phyloP scores from a whole-genome alignment of 2,329 filamentous ascomycete genomes.

The Fusarium subtropicale region DNA sequence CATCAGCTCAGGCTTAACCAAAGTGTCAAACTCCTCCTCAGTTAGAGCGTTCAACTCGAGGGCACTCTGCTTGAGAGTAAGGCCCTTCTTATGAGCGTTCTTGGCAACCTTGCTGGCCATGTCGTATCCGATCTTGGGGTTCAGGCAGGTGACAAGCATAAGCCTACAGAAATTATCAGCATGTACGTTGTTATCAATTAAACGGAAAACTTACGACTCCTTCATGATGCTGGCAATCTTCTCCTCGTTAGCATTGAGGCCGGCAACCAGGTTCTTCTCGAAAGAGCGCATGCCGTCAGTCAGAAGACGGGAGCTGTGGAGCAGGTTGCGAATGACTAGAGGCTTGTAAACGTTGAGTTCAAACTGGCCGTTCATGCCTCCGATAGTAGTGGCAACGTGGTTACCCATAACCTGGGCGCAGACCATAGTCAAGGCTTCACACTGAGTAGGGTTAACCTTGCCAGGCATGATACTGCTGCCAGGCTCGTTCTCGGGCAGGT shows the following conservation, averaged over 20 bases:
- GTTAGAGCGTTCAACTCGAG: constrained; percentile 92
- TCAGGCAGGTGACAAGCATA: constrained; percentile 98
- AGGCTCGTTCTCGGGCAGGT: constrained; percentile 96
- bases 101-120: constrained; percentile 98
- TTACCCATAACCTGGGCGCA: constrained; percentile 99
- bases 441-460: constrained; percentile 99
- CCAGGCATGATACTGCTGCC: constrained; percentile 99
- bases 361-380: constrained; percentile 97
- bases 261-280: constrained; percentile 89
- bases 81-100: constrained; percentile 98
- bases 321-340: constrained; percentile 91
- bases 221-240: constrained; percentile 91
- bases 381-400: constrained; percentile 90
- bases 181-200: neutral
- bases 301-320: constrained; percentile 90
- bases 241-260: constrained; percentile 92
- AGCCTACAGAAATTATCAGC: constrained; percentile 65
- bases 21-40: constrained; percentile 86
- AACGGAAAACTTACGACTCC: constrained; percentile 77
- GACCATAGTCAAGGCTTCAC: constrained; percentile 97
- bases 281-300: constrained; percentile 95
- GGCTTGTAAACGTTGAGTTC: constrained; percentile 99
- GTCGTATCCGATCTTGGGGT: constrained; percentile 97
- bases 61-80: constrained; percentile 92
- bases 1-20: constrained; percentile 96